Conservation (phyloP, 257 asterid genomes). For the Solanum neorickii region DNA sequence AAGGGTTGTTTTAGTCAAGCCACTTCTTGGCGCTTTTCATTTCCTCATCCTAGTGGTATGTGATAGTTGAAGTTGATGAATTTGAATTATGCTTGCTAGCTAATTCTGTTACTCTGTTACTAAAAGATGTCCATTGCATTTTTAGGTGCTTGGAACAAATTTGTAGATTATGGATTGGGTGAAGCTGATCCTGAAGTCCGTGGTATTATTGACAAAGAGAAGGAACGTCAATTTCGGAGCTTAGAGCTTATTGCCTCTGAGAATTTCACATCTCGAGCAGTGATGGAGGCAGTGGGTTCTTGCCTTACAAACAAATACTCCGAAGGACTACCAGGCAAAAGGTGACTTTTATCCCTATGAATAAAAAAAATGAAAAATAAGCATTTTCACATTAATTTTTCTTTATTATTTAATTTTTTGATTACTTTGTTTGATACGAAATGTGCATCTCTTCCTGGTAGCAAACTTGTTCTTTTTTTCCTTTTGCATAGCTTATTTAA, state of each 20-base stretch:
- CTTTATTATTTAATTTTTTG: background rate
- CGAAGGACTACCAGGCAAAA: conserved; percentile 92
- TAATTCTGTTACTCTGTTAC: background rate
- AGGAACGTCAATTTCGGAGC: conserved; percentile 81
- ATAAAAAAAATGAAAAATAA: background rate
- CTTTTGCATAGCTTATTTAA: background rate
- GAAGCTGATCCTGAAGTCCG: conserved; percentile 81
- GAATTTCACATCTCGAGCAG: conserved; percentile 94
- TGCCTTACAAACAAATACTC: conserved; percentile 94
- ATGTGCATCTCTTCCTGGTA: background rate
- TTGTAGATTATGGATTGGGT: conserved; percentile 45
- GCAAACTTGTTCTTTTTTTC: background rate
- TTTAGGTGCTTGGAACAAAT: conserved; percentile 48
- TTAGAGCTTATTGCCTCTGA: conserved; percentile 93
- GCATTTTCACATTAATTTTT: background rate
- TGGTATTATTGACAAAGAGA: conserved; percentile 60
- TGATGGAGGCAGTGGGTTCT: conserved; percentile 99
- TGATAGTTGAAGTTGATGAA: background rate
- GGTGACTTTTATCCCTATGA: conserved; percentile 21
- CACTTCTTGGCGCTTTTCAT: background rate
- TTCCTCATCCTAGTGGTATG: background rate
- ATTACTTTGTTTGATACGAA: background rate
- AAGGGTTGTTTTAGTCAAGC: background rate
- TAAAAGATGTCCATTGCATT: background rate
- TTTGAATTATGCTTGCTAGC: background rate